These are phyloP conservation scores for Capsicum chinense DNA, from an alignment of 257 asterid genomes.

Conservation along the genomic window DNA sequence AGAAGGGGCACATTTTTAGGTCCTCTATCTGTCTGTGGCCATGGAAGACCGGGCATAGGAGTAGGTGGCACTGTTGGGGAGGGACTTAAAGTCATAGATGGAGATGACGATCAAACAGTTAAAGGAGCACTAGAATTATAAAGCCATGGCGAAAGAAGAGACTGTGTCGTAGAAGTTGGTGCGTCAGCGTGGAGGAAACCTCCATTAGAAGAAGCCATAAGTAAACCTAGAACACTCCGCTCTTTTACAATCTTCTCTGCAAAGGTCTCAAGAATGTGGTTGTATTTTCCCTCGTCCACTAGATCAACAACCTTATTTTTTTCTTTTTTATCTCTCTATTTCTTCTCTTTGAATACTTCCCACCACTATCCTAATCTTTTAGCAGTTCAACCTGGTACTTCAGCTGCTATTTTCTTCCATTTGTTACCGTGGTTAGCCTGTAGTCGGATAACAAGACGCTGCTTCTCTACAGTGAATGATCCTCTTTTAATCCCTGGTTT, in stretches of 20 bases:
- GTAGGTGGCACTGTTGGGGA: conserved; percentile 60
- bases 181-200: conserved; percentile 53
- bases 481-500: conserved; percentile 77
- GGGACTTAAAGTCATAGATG: conserved; percentile 58
- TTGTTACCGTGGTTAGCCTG: conserved; percentile 64
- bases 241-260: conserved; percentile 66
- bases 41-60: conserved; percentile 41
- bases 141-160: conserved; percentile 80
- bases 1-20: conserved; percentile 27
- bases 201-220: conserved; percentile 64
- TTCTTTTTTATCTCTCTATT: conserved; percentile 54
- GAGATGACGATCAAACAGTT: conserved; percentile 50
- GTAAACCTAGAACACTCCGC: conserved; percentile 31
- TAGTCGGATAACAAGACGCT: conserved; percentile 61
- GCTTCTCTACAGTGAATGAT: conserved; percentile 62
- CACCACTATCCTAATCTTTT: conserved; percentile 78
- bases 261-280: conserved; percentile 54
- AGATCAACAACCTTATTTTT: conserved; percentile 38
- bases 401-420: conserved; percentile 79
- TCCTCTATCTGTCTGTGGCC: conserved; percentile 55
- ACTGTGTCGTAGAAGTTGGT: conserved; percentile 40
- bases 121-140: conserved; percentile 55
- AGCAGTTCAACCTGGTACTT: conserved; percentile 72
- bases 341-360: conserved; percentile 65
- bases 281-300: conserved; percentile 63